Evolutionary conservation across 495 filamentous ascomycete genomes (phyloP), one percentile per base, ranked within the genome.

Genomic region (Penicillium egyptiacum): DNA sequence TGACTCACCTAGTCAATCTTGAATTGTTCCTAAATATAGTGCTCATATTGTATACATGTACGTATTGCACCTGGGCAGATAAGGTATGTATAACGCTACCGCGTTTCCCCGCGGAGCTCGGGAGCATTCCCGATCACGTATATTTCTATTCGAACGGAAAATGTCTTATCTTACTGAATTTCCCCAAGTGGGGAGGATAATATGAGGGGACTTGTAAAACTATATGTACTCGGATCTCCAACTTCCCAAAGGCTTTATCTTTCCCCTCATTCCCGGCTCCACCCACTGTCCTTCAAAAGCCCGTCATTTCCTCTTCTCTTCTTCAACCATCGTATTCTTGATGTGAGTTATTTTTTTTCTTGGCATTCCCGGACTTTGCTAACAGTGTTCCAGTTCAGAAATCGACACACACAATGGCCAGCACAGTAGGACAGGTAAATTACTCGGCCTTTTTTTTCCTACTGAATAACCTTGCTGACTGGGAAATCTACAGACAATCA

Each of bases 401-500:
- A 37, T 25, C 37, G 39, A 22, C n/a, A 52, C 48, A 43, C 62
- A 71, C 40, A 42, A 78, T 78, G 76, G 74, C 76, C 54, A 66
- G 75, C 64, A 86, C 83, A 48, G 81, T 80, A 57, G 83, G 83
- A 78, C 70, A 85, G 81, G 82, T 82, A 70, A 60, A 40, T 30
- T 26, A 28, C 10, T 42, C 19, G n/a, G 53, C 25, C 26, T 25
- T 19, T 11, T n/a, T 5, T 43, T 33, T 17, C 23, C 43, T 10
- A 42, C 48, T 43, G 51, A 20, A 44, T n/a, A 47, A 49, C 37
- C 19, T 17, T 19, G 56, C 52, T 61, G 53, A 68, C 50, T 17
- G 31, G n/a, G 7, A 41, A 19, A 25, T 37, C 35, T 28, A 25
- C 46, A 89, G 87, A 89, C 85, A 37, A 90, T 90, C 68, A 89